phyloP scores from a whole-genome alignment of 2,329 filamentous ascomycete species.

The Chaetomiaceae sp. region DNA sequence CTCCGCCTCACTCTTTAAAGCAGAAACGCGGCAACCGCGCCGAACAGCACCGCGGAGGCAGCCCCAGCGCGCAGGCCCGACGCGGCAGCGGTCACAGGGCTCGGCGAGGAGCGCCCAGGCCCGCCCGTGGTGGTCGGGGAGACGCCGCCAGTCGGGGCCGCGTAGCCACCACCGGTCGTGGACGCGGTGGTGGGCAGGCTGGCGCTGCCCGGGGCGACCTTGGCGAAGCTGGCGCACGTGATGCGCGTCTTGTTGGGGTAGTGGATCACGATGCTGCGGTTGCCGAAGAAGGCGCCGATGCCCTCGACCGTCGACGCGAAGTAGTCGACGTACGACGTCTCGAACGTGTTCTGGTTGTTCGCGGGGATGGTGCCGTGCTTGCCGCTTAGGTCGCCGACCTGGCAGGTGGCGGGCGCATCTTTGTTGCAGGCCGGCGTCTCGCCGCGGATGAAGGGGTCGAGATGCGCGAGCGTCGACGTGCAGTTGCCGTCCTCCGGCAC shows the following conservation, averaged over 20 bases:
- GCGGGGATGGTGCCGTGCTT: conserved; percentile 58
- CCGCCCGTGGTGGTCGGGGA: background rate
- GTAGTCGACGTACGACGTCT: conserved; percentile 46
- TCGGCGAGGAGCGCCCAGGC: background rate
- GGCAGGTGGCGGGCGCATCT: conserved; percentile 54
- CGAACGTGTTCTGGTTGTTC: conserved; percentile 42
- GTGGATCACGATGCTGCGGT: conserved; percentile 59
- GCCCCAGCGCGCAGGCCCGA: conserved; percentile 12
- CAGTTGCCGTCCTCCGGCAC: conserved; percentile 66
- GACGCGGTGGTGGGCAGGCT: background rate
- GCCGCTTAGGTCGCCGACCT: conserved; percentile 70
- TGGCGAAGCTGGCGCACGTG: conserved; percentile 56
- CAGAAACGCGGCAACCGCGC: conserved; percentile 21
- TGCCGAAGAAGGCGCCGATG: conserved; percentile 54
- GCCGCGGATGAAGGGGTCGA: conserved; percentile 63
- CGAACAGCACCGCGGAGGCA: conserved; percentile 17
- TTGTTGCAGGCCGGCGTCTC: conserved; percentile 56
- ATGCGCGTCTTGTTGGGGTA: conserved; percentile 58
- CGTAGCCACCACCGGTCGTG: conserved; percentile 4
- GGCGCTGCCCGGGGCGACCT: conserved; percentile 21
- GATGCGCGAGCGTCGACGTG: conserved; percentile 58
- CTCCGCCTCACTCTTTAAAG: conserved; percentile 13
- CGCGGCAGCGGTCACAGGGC: conserved; percentile 8
- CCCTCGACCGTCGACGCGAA: conserved; percentile 50
- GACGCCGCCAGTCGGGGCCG: background rate